Percentiles rank a stretch among this genome's conserved stretches.
phyloP scores from a whole-genome alignment of 108 stramenopile species.

The Cyclotella distinguenda region DNA sequence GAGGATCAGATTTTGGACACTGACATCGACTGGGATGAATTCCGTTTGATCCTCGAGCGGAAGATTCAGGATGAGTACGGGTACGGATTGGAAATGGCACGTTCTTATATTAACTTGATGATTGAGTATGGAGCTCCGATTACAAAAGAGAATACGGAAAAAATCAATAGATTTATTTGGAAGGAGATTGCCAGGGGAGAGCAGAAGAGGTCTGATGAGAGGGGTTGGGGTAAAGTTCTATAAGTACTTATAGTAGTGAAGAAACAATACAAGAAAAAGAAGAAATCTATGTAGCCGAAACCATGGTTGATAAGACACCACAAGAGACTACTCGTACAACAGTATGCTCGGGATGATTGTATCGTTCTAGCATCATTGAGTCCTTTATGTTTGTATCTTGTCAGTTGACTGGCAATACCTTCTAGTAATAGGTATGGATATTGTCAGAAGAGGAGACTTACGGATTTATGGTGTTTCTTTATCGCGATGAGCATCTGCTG shows the following conservation, averaged over 20 bases:
- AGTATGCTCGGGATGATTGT: constrained; percentile 3
- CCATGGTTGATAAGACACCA: no score
- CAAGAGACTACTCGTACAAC: no score
- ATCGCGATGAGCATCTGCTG: constrained; percentile 35
- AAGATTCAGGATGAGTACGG: constrained; percentile 82
- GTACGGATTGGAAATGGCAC: constrained; percentile 76
- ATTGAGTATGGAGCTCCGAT: constrained; percentile 65
- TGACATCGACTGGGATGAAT: constrained; percentile 87
- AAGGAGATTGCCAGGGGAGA: constrained; percentile 68
- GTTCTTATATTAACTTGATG: constrained; percentile 88
- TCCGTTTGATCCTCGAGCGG: constrained; percentile 80
- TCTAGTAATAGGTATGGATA: no score
- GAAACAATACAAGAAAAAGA: constrained; percentile 43
- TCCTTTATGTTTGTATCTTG: constrained; percentile 83
- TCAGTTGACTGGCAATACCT: constrained; percentile 84
- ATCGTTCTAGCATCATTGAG: constrained; percentile 52
- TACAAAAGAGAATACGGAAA: constrained; percentile 75
- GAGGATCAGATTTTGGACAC: constrained; percentile 90
- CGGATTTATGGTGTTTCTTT: constrained; percentile 13
- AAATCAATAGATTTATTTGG: constrained; percentile 60
- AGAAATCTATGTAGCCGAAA: not conserved
- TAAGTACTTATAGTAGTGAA: no score
- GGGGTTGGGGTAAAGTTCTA: constrained; percentile 41
- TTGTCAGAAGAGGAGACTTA: no score
- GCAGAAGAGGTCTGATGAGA: constrained; percentile 43